Evolutionary conservation across 2,329 filamentous ascomycete species (phyloP).

Genomic region (Colletotrichum brevisporum): DNA sequence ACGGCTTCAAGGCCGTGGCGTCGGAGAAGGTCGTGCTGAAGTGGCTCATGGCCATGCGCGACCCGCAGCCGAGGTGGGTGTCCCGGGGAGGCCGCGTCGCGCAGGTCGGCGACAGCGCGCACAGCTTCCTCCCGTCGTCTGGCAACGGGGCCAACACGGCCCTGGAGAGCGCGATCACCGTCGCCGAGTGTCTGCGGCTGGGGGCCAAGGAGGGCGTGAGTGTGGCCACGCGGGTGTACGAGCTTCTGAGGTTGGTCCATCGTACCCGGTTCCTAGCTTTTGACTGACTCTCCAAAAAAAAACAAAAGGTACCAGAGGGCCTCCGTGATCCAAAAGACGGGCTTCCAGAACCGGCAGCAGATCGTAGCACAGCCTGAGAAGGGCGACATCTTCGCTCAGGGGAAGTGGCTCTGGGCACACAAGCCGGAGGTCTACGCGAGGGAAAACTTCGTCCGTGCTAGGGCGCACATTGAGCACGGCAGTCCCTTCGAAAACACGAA

Average conservation of each 20-base stretch:
- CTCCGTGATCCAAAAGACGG: not conserved
- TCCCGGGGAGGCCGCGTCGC: conserved; percentile 39
- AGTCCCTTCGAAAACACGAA: not conserved
- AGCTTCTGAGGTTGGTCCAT: conserved; percentile 1
- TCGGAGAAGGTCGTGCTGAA: not conserved
- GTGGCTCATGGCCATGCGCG: conserved; percentile 38
- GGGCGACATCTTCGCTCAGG: not conserved
- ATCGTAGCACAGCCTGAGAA: not conserved
- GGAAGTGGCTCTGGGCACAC: conserved; percentile 18
- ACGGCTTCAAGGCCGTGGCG: not conserved
- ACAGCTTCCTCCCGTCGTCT: conserved; percentile 42
- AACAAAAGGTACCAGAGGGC: not conserved
- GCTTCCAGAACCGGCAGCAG: not conserved
- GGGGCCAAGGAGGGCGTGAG: not conserved
- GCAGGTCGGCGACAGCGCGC: conserved; percentile 43
- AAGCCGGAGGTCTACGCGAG: not conserved
- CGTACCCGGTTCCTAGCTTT: not conserved
- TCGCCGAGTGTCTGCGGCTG: conserved; percentile 27
- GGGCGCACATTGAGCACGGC: not conserved
- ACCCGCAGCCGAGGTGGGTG: conserved; percentile 38
- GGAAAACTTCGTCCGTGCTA: not conserved
- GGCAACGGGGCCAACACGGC: conserved; percentile 42
- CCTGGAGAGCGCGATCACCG: conserved; percentile 42
- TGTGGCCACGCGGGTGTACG: not conserved
- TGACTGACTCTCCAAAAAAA: not conserved